A percentile compares a stretch with the other conserved stretches of the same genome.
Evolutionary conservation across 2,329 filamentous ascomycete species (phyloP).

Genomic region (Fusarium udum): DNA sequence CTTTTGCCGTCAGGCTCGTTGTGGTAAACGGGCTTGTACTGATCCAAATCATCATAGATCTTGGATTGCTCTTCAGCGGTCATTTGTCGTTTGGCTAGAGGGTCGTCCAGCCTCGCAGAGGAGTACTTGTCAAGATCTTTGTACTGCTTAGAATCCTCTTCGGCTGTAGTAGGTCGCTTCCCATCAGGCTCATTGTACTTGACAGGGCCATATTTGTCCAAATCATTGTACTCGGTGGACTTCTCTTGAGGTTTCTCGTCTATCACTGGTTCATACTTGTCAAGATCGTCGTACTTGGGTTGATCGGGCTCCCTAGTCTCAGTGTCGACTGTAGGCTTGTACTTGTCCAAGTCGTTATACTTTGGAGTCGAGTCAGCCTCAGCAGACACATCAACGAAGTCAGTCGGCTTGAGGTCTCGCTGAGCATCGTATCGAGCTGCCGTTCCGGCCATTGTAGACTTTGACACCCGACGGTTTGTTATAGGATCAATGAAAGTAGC

Average conservation of each 20-base stretch:
- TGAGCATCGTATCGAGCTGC: constrained; percentile 46
- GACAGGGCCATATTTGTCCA: constrained; percentile 51
- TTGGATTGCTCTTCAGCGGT: constrained; percentile 50
- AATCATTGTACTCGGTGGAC: constrained; percentile 48
- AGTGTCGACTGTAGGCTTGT: constrained; percentile 48
- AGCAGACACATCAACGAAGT: constrained; percentile 33
- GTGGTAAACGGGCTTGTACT: constrained; percentile 49
- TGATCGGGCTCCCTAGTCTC: constrained; percentile 26
- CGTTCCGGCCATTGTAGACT: constrained; percentile 27
- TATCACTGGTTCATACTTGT: constrained; percentile 50
- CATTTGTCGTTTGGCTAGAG: constrained; percentile 38
- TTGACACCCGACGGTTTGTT: constrained; percentile 62
- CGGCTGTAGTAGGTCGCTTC: constrained; percentile 26
- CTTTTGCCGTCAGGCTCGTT: constrained; percentile 49
- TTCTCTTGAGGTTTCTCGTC: constrained; percentile 43
- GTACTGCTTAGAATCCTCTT: constrained; percentile 48
- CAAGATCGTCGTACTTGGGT: constrained; percentile 46
- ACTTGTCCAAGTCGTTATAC: constrained; percentile 50
- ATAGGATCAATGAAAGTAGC: constrained; percentile 62
- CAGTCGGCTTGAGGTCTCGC: constrained; percentile 49
- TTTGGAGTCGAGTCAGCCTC: constrained; percentile 40
- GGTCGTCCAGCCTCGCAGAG: constrained; percentile 43
- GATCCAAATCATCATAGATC: constrained; percentile 52
- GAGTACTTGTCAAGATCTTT: constrained; percentile 51
- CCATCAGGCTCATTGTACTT: constrained; percentile 45